These are phyloP conservation scores for Pichia cabralensis DNA, from an alignment of 805 yeast species.

Conservation along the genomic window DNA sequence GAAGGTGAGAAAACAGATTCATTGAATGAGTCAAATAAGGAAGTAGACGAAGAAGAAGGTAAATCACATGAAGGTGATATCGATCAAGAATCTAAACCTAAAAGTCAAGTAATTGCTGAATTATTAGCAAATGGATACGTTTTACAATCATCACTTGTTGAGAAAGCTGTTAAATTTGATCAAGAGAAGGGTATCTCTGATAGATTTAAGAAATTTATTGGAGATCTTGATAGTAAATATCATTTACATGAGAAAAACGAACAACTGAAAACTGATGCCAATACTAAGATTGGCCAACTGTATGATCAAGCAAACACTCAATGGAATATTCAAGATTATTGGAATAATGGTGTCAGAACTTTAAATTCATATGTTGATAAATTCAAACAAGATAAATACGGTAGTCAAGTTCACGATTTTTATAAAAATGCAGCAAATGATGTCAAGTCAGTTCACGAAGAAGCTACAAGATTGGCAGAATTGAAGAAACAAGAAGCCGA, in stretches of 20 bases:
- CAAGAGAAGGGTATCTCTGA: constrained; percentile 50
- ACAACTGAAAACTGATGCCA: constrained; percentile 5
- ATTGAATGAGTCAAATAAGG: constrained; percentile 9
- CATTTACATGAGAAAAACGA: constrained; percentile 45
- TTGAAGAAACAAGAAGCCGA: constrained; percentile 30
- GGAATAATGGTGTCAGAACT: constrained; percentile 28
- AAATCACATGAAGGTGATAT: constrained; percentile 27
- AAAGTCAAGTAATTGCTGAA: constrained; percentile 66
- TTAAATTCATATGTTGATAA: constrained; percentile 37
- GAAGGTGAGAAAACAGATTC: constrained; percentile 12
- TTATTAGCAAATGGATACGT: constrained; percentile 65
- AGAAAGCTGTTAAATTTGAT: constrained; percentile 54
- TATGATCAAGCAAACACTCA: constrained; percentile 15
- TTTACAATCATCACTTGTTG: constrained; percentile 50
- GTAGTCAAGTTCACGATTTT: constrained; percentile 50
- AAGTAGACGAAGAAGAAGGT: constrained; percentile 10
- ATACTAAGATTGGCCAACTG: constrained; percentile 30
- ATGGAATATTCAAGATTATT: constrained; percentile 30
- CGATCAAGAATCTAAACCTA: constrained; percentile 70
- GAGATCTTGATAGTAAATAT: constrained; percentile 47
- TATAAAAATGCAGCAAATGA: constrained; percentile 47
- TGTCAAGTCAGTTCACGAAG: constrained; percentile 56
- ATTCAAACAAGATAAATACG: constrained; percentile 38
- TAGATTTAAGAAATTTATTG: constrained; percentile 47
- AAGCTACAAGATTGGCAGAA: constrained; percentile 63